Evolutionary conservation across 768 basidiomycete genomes (phyloP), one percentile per base, ranked within the genome.

Genomic region (Kwoniella sp.): DNA sequence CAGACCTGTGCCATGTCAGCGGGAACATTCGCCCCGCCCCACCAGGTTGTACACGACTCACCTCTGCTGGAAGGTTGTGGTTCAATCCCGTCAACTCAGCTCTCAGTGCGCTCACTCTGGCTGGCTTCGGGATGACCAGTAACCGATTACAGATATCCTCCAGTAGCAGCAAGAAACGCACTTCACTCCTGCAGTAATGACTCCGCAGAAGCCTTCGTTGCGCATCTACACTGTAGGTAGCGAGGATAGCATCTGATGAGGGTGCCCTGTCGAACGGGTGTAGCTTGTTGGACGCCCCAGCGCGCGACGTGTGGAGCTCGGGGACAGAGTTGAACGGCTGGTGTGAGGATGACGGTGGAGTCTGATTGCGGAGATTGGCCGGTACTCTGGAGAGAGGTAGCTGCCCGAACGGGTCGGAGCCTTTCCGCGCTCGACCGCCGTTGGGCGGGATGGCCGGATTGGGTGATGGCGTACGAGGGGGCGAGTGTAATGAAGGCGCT

Each of bases 71-170:
- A 26, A 99, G 81, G 70, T 87, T 88, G 69, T 99, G 93, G 67
- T 99, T 99, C 47, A 99, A 77, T 15, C 86, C 85, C 4, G 95
- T 99, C 63, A 99, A 76, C 71, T 98, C 95, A 27, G 95, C 95
- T 69, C 95, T 79, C 38, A 99, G 77, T n/a, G 95, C 92, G 72
- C 90, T 93, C 34, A 98, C 86, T 32, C 93, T 84, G 11, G 95
- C 95, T 38, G 87, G 90, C 67, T 86, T 86, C 12, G 95, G 95
- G 0, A 99, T 84, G 23, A 95, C 84, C 42, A 99, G 76, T 31
- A 99, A 80, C 43, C 88, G 81, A 67, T 93, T 93, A 60, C 85
- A 89, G 63, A 99, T 92, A 68, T 84, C 87, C 73, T 98, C 93
- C 41, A 99, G 80, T 15, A 83, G 81, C 41, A 91, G 81, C 46